These are phyloP conservation scores for Omphalea diandra DNA, from an alignment of 441 rosid species.

Conservation along the genomic window DNA sequence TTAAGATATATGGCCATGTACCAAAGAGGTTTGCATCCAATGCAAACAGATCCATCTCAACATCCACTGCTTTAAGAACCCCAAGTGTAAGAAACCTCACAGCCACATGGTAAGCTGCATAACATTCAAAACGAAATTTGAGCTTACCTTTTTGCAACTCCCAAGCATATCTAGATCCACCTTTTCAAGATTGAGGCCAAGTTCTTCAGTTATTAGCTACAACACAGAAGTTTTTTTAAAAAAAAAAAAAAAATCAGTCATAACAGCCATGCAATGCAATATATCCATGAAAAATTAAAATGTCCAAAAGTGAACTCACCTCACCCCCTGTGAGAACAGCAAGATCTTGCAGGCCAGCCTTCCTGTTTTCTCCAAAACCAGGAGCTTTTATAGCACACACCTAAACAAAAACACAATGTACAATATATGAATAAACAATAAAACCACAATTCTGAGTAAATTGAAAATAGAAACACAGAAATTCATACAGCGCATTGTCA, in stretches of 20 bases:
- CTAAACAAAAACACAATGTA: constrained; percentile 28
- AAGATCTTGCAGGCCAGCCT: constrained; percentile 72
- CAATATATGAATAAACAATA: constrained; percentile 6
- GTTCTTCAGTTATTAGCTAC: constrained; percentile 81
- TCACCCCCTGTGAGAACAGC: constrained; percentile 80
- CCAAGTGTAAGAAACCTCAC: neutral
- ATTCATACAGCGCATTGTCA: no score
- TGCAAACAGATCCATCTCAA: neutral
- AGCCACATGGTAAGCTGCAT: neutral
- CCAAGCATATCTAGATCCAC: constrained; percentile 78
- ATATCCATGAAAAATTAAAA: neutral
- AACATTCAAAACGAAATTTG: neutral
- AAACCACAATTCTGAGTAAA: neutral
- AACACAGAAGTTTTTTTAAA: no score
- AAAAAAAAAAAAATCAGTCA: neutral
- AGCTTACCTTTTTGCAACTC: constrained; percentile 69
- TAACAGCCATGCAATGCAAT: neutral
- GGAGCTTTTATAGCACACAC: constrained; percentile 93
- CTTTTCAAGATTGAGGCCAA: constrained; percentile 82
- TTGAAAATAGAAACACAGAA: no score
- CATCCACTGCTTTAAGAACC: no score
- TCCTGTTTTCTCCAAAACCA: constrained; percentile 90
- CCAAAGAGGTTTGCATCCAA: neutral
- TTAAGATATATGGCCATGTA: neutral
- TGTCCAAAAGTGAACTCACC: constrained; percentile 33